phyloP scores from a whole-genome alignment of 495 filamentous ascomycete species.

The Sordaria brevicollis region DNA sequence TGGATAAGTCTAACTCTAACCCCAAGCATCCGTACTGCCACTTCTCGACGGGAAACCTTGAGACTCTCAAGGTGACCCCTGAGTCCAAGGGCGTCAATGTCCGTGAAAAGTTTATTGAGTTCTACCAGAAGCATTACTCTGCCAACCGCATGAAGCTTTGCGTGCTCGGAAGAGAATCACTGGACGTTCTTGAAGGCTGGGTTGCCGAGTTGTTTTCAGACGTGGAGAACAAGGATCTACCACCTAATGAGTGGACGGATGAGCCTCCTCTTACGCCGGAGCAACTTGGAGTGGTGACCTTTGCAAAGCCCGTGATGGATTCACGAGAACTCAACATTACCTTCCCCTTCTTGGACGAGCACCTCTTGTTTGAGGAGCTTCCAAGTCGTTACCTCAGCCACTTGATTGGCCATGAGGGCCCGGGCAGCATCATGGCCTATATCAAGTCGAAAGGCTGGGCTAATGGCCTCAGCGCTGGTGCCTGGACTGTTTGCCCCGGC shows the following conservation, averaged over 20 bases:
- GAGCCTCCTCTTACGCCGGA: slow-evolving; percentile 56
- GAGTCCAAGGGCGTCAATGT: slow-evolving; percentile 77
- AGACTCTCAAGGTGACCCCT: slow-evolving; percentile 79
- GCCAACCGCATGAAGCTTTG: slow-evolving; percentile 96
- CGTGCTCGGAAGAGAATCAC: slow-evolving; percentile 74
- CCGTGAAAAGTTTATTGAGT: slow-evolving; percentile 87
- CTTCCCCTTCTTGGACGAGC: slow-evolving; percentile 87
- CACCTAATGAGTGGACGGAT: slow-evolving; percentile 71
- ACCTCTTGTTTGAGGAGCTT: slow-evolving; percentile 68
- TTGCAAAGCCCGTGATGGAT: slow-evolving; percentile 97
- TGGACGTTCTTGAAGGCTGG: slow-evolving; percentile 85
- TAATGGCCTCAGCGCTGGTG: slow-evolving; percentile 74
- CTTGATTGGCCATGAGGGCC: slow-evolving; percentile 92
- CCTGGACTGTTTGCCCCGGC: slow-evolving; percentile 67
- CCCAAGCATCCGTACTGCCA: slow-evolving; percentile 87
- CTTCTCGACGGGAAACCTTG: slow-evolving; percentile 89
- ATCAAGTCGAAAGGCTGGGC: slow-evolving; percentile 95
- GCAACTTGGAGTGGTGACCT: slow-evolving; percentile 68
- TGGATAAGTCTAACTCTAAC: slow-evolving; percentile 86
- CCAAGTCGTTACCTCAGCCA: slow-evolving; percentile 88
- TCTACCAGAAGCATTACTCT: slow-evolving; percentile 85
- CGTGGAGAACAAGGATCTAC: slow-evolving; percentile 75
- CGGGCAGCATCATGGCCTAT: slow-evolving; percentile 90
- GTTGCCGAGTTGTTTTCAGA: slow-evolving; percentile 75
- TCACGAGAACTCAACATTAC: slow-evolving; percentile 70